Conservation (phyloP, 1,284 basidiomycete species). For the Irpex sp. region DNA sequence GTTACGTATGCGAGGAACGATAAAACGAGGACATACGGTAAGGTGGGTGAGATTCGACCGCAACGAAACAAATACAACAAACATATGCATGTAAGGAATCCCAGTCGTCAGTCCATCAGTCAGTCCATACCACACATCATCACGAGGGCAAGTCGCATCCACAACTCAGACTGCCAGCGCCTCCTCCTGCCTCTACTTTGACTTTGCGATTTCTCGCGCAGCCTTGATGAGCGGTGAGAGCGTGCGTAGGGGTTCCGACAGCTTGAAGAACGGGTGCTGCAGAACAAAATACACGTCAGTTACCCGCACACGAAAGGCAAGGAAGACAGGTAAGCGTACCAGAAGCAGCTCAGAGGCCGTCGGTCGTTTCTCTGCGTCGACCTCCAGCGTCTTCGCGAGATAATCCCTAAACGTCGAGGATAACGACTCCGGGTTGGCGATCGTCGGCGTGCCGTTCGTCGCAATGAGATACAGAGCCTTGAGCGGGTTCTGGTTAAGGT, state of each 20-base stretch:
- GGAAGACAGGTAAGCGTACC: slow-evolving; percentile 37
- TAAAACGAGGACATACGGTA: too few relatives aligned
- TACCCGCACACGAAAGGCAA: not conserved
- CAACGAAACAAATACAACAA: too few relatives aligned
- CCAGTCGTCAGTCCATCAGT: too few relatives aligned
- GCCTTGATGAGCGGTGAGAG: slow-evolving; percentile 92
- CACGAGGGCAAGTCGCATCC: too few relatives aligned
- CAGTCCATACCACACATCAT: not conserved
- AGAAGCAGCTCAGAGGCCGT: slow-evolving; percentile 81
- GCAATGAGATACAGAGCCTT: slow-evolving; percentile 96
- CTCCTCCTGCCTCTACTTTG: slow-evolving; percentile 37
- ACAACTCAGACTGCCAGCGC: too few relatives aligned
- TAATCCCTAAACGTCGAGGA: slow-evolving; percentile 90
- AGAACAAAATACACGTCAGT: slow-evolving; percentile 5
- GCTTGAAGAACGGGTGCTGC: slow-evolving; percentile 87
- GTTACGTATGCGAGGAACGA: too few relatives aligned
- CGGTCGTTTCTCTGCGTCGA: slow-evolving; percentile 92
- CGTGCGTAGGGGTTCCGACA: slow-evolving; percentile 83
- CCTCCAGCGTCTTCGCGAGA: slow-evolving; percentile 86
- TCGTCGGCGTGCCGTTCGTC: slow-evolving; percentile 96
- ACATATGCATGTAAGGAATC: too few relatives aligned
- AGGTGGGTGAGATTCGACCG: too few relatives aligned
- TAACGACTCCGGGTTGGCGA: slow-evolving; percentile 92
- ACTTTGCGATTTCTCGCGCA: slow-evolving; percentile 80
- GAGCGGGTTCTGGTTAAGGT: slow-evolving; percentile 95